Evolutionary conservation across 306 rosid species (phyloP).

Genomic region (Lotus japonicus): DNA sequence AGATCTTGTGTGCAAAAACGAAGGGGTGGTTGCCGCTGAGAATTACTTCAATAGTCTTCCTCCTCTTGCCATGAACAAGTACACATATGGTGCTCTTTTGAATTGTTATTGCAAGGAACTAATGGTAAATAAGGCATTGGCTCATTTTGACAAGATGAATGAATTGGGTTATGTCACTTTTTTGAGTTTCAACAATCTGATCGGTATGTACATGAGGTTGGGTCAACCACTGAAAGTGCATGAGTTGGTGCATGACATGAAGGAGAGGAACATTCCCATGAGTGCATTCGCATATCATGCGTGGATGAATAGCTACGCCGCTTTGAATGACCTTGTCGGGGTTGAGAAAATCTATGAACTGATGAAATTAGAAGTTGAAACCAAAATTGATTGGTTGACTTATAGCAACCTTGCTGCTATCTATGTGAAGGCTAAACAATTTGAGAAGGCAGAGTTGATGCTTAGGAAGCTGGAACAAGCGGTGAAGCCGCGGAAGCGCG

Average conservation of each 20-base stretch:
- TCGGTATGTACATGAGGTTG: conserved; percentile 58
- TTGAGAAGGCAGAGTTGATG: conserved; percentile 54
- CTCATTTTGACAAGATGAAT: conserved; percentile 44
- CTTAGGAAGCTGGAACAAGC: conserved; percentile 48
- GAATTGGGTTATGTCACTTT: conserved; percentile 34
- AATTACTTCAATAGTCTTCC: conserved; percentile 49
- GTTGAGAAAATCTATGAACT: conserved; percentile 50
- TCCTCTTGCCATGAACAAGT: conserved; percentile 38
- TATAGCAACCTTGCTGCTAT: conserved; percentile 69
- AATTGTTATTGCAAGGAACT: conserved; percentile 60
- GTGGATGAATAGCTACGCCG: conserved; percentile 72
- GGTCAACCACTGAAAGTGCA: conserved; percentile 53
- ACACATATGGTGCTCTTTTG: conserved; percentile 65
- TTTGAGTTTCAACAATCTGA: conserved; percentile 52
- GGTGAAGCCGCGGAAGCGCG: conserved; percentile 39
- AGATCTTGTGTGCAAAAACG: conserved; percentile 59
- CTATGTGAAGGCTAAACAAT: conserved; percentile 50
- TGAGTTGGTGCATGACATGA: conserved; percentile 43
- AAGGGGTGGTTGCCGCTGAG: conserved; percentile 68
- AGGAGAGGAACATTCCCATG: conserved; percentile 44
- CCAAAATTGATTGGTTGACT: conserved; percentile 48
- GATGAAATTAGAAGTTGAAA: background rate
- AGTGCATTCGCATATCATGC: conserved; percentile 35
- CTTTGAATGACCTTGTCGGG: conserved; percentile 39
- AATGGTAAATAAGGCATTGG: conserved; percentile 56